Evolutionary conservation across 1,284 basidiomycete species (phyloP).

Genomic region (Ganoderma resinaceum): DNA sequence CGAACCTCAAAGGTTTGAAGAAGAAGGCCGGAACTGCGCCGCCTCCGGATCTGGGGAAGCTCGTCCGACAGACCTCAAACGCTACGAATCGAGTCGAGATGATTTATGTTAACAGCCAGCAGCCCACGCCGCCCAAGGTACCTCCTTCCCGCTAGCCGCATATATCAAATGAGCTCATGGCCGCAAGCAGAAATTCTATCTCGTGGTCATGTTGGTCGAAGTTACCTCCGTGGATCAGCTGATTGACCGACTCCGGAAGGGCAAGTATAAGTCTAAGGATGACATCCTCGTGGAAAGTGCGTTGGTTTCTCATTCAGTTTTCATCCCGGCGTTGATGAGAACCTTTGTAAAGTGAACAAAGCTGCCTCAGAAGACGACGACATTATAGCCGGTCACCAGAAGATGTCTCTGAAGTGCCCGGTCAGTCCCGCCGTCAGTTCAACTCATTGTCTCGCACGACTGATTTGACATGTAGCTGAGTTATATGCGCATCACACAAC

Average conservation of each 20-base stretch:
- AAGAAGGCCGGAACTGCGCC: slow-evolving; percentile 97
- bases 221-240: slow-evolving; percentile 69
- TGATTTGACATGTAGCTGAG: slow-evolving; percentile 66
- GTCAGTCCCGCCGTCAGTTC: slow-evolving; percentile 54
- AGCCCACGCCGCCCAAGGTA: slow-evolving; percentile 75
- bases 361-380: slow-evolving; percentile 79
- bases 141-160: slow-evolving; percentile 20
- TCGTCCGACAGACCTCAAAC: slow-evolving; percentile 53
- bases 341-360: slow-evolving; percentile 59
- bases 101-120: slow-evolving; percentile 91
- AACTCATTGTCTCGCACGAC: not conserved
- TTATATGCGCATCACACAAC: slow-evolving; percentile 86
- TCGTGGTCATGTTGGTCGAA: slow-evolving; percentile 86
- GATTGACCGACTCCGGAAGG: slow-evolving; percentile 70
- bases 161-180: slow-evolving; percentile 8
- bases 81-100: slow-evolving; percentile 80
- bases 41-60: slow-evolving; percentile 82
- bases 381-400: slow-evolving; percentile 86
- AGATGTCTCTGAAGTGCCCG: slow-evolving; percentile 91
- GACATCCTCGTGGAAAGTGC: slow-evolving; percentile 74
- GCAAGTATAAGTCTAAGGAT: slow-evolving; percentile 68
- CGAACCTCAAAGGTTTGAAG: slow-evolving; percentile 91
- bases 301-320: slow-evolving; percentile 34
- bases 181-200: slow-evolving; percentile 79
- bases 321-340: not conserved